These are phyloP conservation scores for Ustilago crameri DNA, from an alignment of 1,284 basidiomycete genomes.

Conservation along the genomic window DNA sequence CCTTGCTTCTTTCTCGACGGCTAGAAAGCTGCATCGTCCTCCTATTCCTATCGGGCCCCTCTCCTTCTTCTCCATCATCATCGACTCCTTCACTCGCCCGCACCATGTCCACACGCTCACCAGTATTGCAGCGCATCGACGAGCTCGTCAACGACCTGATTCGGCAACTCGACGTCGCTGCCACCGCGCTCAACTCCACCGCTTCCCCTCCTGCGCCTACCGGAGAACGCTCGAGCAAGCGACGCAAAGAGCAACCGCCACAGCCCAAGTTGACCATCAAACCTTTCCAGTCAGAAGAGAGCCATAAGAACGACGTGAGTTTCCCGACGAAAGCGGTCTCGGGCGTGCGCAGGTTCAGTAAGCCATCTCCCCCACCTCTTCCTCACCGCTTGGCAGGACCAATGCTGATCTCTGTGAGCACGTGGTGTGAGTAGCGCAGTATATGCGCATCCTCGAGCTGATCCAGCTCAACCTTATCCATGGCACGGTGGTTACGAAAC, in stretches of 20 bases:
- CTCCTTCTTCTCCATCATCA: neutral
- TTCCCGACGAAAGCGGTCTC: constrained; percentile 15
- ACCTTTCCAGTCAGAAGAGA: neutral
- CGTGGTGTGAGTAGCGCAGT: too few relatives aligned
- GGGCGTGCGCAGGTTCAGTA: constrained; percentile 25
- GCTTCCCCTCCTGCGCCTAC: neutral
- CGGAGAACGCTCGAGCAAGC: constrained; percentile 4
- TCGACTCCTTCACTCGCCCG: neutral
- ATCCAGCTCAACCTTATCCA: constrained; percentile 34
- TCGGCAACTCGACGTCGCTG: constrained; percentile 14
- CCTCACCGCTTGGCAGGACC: too few relatives aligned
- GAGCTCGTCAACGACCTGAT: constrained; percentile 14
- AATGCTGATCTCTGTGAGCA: too few relatives aligned
- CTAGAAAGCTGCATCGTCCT: too few relatives aligned
- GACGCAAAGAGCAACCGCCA: neutral
- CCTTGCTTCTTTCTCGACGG: too few relatives aligned
- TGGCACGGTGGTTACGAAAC: constrained; percentile 35
- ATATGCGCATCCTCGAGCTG: constrained; percentile 38
- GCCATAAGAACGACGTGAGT: neutral
- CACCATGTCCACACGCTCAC: constrained; percentile 5
- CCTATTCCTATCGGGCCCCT: too few relatives aligned
- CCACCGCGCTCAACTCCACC: too few relatives aligned
- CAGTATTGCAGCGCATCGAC: constrained; percentile 23
- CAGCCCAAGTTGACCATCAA: neutral
- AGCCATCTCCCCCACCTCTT: neutral